Percentiles rank a stretch among this genome's conserved stretches.
These are phyloP conservation scores for Azolla pinnata DNA, from an alignment of 75 land plant genomes.

Conservation along the genomic window DNA sequence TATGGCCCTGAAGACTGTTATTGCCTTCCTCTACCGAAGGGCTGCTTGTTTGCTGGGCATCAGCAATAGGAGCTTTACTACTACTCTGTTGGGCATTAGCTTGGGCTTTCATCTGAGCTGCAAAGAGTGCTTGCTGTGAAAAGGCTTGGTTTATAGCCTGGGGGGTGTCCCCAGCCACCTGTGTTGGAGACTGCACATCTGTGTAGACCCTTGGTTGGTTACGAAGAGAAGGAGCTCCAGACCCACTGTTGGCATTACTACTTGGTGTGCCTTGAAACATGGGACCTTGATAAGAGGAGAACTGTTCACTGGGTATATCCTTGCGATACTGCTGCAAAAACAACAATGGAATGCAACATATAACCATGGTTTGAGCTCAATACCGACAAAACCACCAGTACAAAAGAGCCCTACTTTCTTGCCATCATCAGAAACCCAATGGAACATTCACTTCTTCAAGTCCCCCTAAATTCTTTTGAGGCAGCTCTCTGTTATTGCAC, in stretches of 20 bases:
- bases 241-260: constrained; percentile 22
- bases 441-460: not conserved
- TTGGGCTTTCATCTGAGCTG: constrained; percentile 59
- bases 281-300: constrained; percentile 37
- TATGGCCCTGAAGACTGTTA: constrained; percentile 57
- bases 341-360: too few relatives aligned
- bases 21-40: constrained; percentile 12
- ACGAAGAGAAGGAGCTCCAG: constrained; percentile 24
- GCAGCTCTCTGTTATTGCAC: too few relatives aligned
- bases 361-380: too few relatives aligned
- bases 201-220: constrained; percentile 30
- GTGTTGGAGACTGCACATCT: constrained; percentile 28
- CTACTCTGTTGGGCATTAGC: constrained; percentile 33
- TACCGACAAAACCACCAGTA: too few relatives aligned
- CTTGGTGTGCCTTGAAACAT: constrained; percentile 34
- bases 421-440: too few relatives aligned
- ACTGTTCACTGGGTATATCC: constrained; percentile 39
- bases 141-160: constrained; percentile 53
- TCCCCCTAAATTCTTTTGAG: too few relatives aligned
- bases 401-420: too few relatives aligned
- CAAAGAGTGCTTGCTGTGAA: constrained; percentile 59
- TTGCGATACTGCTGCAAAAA: constrained; percentile 20
- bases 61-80: constrained; percentile 29
- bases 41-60: constrained; percentile 39
- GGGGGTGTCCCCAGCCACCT: constrained; percentile 28